Percentiles rank a stretch among this genome's conserved stretches.
phyloP scores from a whole-genome alignment of 805 yeast species.

The Saccharomycopsis guyanensis region DNA sequence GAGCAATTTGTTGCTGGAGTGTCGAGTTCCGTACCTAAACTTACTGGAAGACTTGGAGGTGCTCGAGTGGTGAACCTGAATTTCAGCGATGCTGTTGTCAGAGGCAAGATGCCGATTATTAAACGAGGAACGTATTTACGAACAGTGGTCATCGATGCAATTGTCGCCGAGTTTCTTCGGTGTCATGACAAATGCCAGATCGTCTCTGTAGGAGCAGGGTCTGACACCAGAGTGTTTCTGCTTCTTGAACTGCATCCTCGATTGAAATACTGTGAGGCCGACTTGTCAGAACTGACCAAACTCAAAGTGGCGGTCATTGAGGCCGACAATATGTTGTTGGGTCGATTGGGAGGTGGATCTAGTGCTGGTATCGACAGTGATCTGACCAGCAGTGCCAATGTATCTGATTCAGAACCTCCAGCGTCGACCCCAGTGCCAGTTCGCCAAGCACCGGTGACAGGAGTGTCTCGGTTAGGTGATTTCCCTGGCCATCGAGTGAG shows the following conservation, averaged over 20 bases:
- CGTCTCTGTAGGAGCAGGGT: conserved; percentile 73
- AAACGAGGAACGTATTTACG: conserved; percentile 56
- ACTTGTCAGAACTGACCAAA: conserved; percentile 47
- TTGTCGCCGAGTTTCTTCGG: conserved; percentile 33
- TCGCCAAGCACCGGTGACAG: background rate
- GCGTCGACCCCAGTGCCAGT: background rate
- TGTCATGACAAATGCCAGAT: conserved; percentile 34
- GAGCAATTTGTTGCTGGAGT: conserved; percentile 28
- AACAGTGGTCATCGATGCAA: conserved; percentile 35
- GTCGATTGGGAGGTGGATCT: conserved; percentile 25
- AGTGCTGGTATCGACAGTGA: too few species aligned
- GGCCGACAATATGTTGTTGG: conserved; percentile 26
- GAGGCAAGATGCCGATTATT: conserved; percentile 47
- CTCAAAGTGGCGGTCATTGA: conserved; percentile 45
- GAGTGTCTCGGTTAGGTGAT: too few species aligned
- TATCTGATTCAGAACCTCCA: too few species aligned
- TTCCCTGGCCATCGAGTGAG: too few species aligned
- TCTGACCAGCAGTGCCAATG: too few species aligned
- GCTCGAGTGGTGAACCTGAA: conserved; percentile 7
- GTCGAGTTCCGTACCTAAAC: conserved; percentile 25
- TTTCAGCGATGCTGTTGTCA: conserved; percentile 24
- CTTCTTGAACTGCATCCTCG: conserved; percentile 30
- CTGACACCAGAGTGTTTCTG: conserved; percentile 61
- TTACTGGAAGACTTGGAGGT: conserved; percentile 22
- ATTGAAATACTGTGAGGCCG: conserved; percentile 51